Evolutionary conservation across 352 stramenopile species (phyloP).

Genomic region (Phytophthora pluvialis): DNA sequence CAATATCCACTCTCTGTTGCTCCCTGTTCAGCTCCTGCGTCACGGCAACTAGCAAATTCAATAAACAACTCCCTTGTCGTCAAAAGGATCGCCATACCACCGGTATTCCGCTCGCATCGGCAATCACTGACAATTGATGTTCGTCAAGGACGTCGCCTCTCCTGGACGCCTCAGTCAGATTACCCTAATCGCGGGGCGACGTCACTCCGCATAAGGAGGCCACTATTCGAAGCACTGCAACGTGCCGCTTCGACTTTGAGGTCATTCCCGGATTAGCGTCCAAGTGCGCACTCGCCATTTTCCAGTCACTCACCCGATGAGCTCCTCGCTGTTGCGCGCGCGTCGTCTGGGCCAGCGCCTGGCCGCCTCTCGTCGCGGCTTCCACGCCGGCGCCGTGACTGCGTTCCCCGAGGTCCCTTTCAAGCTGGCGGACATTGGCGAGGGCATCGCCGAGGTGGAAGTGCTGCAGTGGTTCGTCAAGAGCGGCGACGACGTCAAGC

Average conservation of each 20-base stretch:
- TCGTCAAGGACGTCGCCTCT: slow-evolving; percentile 20
- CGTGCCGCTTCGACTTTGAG: slow-evolving; percentile 3
- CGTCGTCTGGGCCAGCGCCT: slow-evolving; percentile 20
- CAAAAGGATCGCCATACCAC: not conserved
- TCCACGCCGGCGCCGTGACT: slow-evolving; percentile 53
- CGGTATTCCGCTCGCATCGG: too few species aligned
- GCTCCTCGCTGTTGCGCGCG: slow-evolving; percentile 14
- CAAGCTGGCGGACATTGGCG: slow-evolving; percentile 97
- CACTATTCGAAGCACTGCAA: slow-evolving; percentile 29
- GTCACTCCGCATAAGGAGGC: slow-evolving; percentile 5
- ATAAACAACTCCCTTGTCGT: not conserved
- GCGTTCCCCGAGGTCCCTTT: slow-evolving; percentile 86
- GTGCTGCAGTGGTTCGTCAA: slow-evolving; percentile 98
- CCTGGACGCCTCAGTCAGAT: slow-evolving; percentile 18
- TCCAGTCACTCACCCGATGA: slow-evolving; percentile 10
- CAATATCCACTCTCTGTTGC: slow-evolving; percentile 3
- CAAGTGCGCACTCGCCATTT: slow-evolving; percentile 2
- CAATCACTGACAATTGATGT: not conserved
- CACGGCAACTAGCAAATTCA: not conserved
- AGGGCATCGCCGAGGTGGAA: slow-evolving; percentile 99
- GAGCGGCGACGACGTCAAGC: slow-evolving; percentile 87
- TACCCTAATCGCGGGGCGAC: slow-evolving; percentile 21
- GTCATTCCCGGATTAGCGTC: slow-evolving; percentile 27
- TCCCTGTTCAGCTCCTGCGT: not conserved
- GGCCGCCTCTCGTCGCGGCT: slow-evolving; percentile 27